Percentiles rank a stretch among this genome's conserved stretches.
These are phyloP conservation scores for Xylariaceae sp. DNA, from an alignment of 2,329 filamentous ascomycete genomes.

Conservation along the genomic window DNA sequence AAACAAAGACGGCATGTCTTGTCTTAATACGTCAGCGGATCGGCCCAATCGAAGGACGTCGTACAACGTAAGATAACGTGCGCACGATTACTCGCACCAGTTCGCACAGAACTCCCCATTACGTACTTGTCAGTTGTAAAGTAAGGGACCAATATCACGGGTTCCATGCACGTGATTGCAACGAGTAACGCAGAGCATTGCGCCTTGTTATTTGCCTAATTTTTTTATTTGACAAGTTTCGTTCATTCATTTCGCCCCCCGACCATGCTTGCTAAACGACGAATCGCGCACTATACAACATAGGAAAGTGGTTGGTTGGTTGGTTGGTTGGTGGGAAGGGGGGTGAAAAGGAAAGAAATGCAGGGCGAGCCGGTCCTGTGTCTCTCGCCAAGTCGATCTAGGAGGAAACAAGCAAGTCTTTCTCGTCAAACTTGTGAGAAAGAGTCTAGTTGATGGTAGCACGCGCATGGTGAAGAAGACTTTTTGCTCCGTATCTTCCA, in stretches of 20 bases:
- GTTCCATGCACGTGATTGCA: background rate
- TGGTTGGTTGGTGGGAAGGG: background rate
- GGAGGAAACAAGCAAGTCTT: background rate
- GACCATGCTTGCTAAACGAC: constrained; percentile 1
- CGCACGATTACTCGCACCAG: too few relatives aligned
- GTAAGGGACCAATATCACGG: too few relatives aligned
- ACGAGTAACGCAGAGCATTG: background rate
- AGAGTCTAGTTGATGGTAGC: constrained; percentile 14
- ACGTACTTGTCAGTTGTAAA: too few relatives aligned
- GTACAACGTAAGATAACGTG: too few relatives aligned
- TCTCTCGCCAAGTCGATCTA: constrained; percentile 2
- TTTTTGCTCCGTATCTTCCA: constrained; percentile 1
- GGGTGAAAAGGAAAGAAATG: background rate
- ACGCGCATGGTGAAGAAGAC: constrained; percentile 9
- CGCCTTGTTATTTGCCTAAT: background rate
- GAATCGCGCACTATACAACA: constrained; percentile 12
- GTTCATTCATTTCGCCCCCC: background rate
- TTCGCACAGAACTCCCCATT: too few relatives aligned
- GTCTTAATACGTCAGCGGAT: too few relatives aligned
- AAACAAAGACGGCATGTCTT: too few relatives aligned
- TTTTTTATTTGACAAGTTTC: background rate
- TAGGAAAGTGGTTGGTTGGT: constrained; percentile 7
- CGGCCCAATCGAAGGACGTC: too few relatives aligned
- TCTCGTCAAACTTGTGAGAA: background rate
- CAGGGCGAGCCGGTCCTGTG: background rate